phyloP scores from a whole-genome alignment of 768 basidiomycete genomes.

The Xerocomellus amylosporus region DNA sequence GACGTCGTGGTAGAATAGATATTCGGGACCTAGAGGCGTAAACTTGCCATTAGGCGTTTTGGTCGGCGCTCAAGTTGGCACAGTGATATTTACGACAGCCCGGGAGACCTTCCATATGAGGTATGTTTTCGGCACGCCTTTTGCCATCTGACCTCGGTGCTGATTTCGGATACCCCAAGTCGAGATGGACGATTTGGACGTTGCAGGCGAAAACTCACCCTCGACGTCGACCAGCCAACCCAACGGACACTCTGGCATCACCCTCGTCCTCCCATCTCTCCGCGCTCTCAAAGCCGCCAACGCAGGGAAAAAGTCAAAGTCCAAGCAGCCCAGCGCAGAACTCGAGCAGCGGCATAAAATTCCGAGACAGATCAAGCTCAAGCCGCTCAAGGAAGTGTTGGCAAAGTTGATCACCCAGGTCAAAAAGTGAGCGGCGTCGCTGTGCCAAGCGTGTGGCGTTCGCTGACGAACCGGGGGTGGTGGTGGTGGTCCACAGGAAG shows the following conservation, averaged over 20 bases:
- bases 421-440: constrained; percentile 55
- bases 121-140: constrained; percentile 9
- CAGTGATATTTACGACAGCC: too few relatives aligned
- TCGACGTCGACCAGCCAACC: constrained; percentile 26
- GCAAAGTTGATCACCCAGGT: constrained; percentile 64
- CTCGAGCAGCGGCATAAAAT: constrained; percentile 31
- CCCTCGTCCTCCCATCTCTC: constrained; percentile 65
- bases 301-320: constrained; percentile 45
- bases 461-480: constrained; percentile 7
- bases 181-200: constrained; percentile 33
- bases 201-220: constrained; percentile 31
- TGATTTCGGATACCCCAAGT: constrained; percentile 13
- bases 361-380: constrained; percentile 65
- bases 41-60: too few relatives aligned
- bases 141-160: constrained; percentile 1
- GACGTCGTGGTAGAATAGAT: too few relatives aligned
- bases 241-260: constrained; percentile 48
- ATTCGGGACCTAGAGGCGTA: too few relatives aligned
- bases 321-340: constrained; percentile 28
- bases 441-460: not conserved
- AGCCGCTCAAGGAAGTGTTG: constrained; percentile 75
- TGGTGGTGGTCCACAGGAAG: constrained; percentile 52
- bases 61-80: too few relatives aligned
- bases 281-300: constrained; percentile 59
- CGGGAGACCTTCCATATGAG: constrained; percentile 4